Evolutionary conservation across 179 eudicot genomes (phyloP).

Genomic region (Silene vulgaris): DNA sequence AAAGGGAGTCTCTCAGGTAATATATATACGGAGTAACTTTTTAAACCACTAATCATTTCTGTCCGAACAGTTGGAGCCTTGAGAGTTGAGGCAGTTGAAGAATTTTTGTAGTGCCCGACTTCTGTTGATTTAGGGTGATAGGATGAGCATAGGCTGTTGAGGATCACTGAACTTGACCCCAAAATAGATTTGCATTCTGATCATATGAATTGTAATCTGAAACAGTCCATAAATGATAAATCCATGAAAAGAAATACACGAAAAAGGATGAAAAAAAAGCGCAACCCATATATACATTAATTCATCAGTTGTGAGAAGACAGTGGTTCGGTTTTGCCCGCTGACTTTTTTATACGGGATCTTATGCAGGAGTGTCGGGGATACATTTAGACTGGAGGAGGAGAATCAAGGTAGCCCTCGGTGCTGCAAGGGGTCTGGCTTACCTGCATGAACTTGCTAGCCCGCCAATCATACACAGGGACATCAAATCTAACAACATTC

Average conservation of each 20-base stretch:
- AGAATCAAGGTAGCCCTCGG: slow-evolving; percentile 57
- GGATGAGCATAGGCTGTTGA: too few relatives aligned
- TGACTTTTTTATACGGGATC: not conserved
- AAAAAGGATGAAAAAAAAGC: not conserved
- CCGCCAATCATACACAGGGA: slow-evolving; percentile 86
- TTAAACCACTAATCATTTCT: not conserved
- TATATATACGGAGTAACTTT: not conserved
- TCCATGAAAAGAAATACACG: too few relatives aligned
- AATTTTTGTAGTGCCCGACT: not conserved
- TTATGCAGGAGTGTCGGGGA: slow-evolving; percentile 54
- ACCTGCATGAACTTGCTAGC: slow-evolving; percentile 69
- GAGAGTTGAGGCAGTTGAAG: too few relatives aligned
- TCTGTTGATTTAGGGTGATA: too few relatives aligned
- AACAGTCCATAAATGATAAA: too few relatives aligned
- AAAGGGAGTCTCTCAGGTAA: slow-evolving; percentile 62
- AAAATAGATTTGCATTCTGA: not conserved
- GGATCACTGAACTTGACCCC: not conserved
- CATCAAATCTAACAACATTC: slow-evolving; percentile 64
- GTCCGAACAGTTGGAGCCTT: too few relatives aligned
- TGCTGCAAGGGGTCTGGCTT: slow-evolving; percentile 64
- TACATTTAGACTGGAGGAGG: slow-evolving; percentile 56
- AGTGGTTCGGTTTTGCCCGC: not conserved
- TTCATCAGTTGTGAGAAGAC: not conserved
- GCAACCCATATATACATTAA: too few relatives aligned
- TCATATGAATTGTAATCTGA: not conserved